A percentile compares a stretch with the other conserved stretches of the same genome.
These are phyloP conservation scores for Ilyonectria destructans DNA, from an alignment of 2,329 filamentous ascomycete genomes.

Conservation along the genomic window DNA sequence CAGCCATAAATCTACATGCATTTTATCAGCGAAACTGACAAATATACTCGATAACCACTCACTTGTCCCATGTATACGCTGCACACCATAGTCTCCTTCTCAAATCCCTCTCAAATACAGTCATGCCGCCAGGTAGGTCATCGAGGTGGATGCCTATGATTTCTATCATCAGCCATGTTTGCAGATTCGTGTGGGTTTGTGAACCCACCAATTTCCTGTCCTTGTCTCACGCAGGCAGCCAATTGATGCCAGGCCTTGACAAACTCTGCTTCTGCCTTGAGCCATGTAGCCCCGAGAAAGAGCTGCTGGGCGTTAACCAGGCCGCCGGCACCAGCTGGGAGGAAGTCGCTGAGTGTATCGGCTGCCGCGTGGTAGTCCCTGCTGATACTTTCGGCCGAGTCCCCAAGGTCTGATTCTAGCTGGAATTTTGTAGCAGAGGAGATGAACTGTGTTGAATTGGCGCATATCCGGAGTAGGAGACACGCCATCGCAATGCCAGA, in stretches of 20 bases:
- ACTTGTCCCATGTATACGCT: conserved; percentile 7
- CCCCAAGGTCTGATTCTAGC: conserved; percentile 6
- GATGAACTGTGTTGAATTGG: background rate
- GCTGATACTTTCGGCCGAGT: conserved; percentile 2
- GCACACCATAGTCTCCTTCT: conserved; percentile 10
- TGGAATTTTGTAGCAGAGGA: background rate
- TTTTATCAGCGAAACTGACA: background rate
- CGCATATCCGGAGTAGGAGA: conserved; percentile 1
- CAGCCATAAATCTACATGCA: background rate
- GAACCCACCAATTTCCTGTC: conserved; percentile 8
- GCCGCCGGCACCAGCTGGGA: background rate
- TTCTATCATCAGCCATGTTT: background rate
- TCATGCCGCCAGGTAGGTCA: background rate
- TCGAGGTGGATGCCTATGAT: background rate
- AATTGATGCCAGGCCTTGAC: conserved; percentile 6
- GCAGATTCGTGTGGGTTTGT: background rate
- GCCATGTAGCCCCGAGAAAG: conserved; percentile 7
- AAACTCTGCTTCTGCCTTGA: conserved; percentile 13
- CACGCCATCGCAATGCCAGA: background rate
- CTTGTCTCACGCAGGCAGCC: conserved; percentile 8
- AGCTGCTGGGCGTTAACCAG: conserved; percentile 5
- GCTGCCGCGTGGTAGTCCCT: background rate
- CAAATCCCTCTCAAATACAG: conserved; percentile 11
- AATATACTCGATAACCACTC: background rate
- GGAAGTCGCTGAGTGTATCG: background rate